Evolutionary conservation across 129 eudicot genomes (phyloP).

Genomic region (Centrapalus pauciflorus): DNA sequence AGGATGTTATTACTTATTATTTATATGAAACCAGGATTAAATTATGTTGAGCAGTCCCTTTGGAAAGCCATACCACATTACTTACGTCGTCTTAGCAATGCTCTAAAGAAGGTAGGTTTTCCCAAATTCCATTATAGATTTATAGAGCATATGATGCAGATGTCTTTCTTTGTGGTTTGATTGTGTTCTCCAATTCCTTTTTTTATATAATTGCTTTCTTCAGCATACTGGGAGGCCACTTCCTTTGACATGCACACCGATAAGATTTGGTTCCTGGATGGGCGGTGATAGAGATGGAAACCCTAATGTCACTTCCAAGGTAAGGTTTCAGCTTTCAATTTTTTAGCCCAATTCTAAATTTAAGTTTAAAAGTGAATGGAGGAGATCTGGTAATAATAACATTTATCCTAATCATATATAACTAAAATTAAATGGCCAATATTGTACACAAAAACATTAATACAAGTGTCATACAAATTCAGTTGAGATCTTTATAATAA

Average conservation of each 20-base stretch:
- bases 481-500: not conserved
- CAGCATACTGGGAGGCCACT: constrained; percentile 96
- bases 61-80: constrained; percentile 98
- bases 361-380: not conserved
- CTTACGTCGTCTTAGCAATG: constrained; percentile 93
- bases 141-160: not conserved
- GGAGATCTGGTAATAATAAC: constrained; percentile 1
- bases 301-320: constrained; percentile 98
- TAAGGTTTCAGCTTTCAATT: constrained; percentile 17
- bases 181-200: not conserved
- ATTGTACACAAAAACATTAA: not conserved
- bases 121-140: not conserved
- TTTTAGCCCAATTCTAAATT: not conserved
- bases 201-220: constrained; percentile 5
- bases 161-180: not conserved
- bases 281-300: constrained; percentile 99
- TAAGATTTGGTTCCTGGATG: constrained; percentile 98
- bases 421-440: not conserved
- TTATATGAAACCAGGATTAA: constrained; percentile 47
- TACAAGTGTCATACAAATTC: not conserved
- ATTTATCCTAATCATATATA: not conserved
- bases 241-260: constrained; percentile 94
- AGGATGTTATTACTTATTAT: constrained; percentile 4
- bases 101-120: constrained; percentile 74
- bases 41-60: constrained; percentile 94